phyloP scores from a whole-genome alignment of 2,329 filamentous ascomycete genomes.

The Calonectria crousiana region DNA sequence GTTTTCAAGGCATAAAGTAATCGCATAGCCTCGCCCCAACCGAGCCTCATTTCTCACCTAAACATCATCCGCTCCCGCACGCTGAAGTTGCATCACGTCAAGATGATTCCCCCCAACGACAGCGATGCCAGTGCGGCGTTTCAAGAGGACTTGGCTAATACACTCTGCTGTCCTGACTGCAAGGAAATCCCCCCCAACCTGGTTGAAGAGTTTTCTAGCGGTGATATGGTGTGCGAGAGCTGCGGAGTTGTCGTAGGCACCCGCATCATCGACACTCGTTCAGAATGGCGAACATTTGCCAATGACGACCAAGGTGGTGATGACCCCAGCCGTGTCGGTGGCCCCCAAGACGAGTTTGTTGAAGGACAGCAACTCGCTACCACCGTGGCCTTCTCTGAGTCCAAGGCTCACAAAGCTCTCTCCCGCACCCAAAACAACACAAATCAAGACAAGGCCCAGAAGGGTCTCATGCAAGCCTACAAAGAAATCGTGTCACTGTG shows the following conservation, averaged over 20 bases:
- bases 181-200: slow-evolving; percentile 92
- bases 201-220: slow-evolving; percentile 90
- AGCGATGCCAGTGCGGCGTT: slow-evolving; percentile 59
- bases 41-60: slow-evolving; percentile 33
- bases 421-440: slow-evolving; percentile 90
- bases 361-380: slow-evolving; percentile 93
- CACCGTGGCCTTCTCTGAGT: slow-evolving; percentile 85
- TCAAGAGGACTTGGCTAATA: slow-evolving; percentile 88
- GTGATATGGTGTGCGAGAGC: slow-evolving; percentile 91
- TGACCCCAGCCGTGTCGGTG: slow-evolving; percentile 97
- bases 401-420: slow-evolving; percentile 78
- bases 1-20: slow-evolving; percentile 28
- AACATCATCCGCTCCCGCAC: slow-evolving; percentile 44
- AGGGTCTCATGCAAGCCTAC: slow-evolving; percentile 84
- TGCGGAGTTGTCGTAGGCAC: slow-evolving; percentile 93
- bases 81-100: slow-evolving; percentile 51
- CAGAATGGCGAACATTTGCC: slow-evolving; percentile 98
- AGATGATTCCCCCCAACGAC: slow-evolving; percentile 60
- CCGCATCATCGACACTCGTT: slow-evolving; percentile 93
- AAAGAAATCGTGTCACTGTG: slow-evolving; percentile 90
- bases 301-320: slow-evolving; percentile 98
- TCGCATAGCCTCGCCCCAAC: slow-evolving; percentile 31
- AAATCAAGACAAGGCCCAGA: slow-evolving; percentile 85
- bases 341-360: slow-evolving; percentile 88
- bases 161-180: slow-evolving; percentile 90